Percentiles rank a stretch among this genome's conserved stretches.
Conservation (phyloP, 768 basidiomycete species). For the Mycena floridula region DNA sequence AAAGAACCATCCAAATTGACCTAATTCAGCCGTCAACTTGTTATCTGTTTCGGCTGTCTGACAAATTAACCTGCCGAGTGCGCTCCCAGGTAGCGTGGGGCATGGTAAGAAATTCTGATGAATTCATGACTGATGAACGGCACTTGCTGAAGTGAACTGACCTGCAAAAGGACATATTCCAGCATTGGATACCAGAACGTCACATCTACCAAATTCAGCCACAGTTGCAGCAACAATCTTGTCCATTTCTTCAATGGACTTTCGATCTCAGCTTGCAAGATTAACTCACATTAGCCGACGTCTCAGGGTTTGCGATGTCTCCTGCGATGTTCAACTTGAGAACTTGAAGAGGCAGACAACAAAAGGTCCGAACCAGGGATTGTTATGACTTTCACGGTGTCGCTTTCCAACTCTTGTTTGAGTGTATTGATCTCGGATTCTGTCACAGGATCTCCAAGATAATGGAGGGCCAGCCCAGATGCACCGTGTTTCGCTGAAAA, state of each 20-base stretch:
- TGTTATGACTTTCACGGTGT: constrained; percentile 10
- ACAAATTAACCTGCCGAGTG: constrained; percentile 42
- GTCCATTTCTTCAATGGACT: background rate
- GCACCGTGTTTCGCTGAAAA: constrained; percentile 65
- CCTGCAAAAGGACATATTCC: constrained; percentile 76
- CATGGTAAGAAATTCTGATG: constrained; percentile 71
- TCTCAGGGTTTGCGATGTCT: constrained; percentile 56
- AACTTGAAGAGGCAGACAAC: constrained; percentile 31
- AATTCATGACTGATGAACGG: no score
- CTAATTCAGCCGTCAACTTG: constrained; percentile 23
- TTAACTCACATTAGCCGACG: constrained; percentile 43
- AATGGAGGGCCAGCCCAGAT: constrained; percentile 57
- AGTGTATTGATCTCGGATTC: constrained; percentile 41
- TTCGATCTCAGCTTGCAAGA: background rate
- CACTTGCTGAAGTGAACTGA: no score
- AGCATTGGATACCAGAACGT: constrained; percentile 40
- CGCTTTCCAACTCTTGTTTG: constrained; percentile 36
- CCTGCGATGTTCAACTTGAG: constrained; percentile 54
- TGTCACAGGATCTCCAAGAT: constrained; percentile 54
- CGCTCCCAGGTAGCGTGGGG: constrained; percentile 55
- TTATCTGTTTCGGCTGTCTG: background rate
- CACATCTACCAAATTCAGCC: constrained; percentile 56
- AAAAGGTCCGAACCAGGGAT: constrained; percentile 1
- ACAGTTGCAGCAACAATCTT: constrained; percentile 62
- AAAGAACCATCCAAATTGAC: constrained; percentile 74